A percentile compares a stretch with the other conserved stretches of the same genome.
These are phyloP conservation scores for Penicillium sp. DNA, from an alignment of 2,329 filamentous ascomycete species.

Conservation along the genomic window DNA sequence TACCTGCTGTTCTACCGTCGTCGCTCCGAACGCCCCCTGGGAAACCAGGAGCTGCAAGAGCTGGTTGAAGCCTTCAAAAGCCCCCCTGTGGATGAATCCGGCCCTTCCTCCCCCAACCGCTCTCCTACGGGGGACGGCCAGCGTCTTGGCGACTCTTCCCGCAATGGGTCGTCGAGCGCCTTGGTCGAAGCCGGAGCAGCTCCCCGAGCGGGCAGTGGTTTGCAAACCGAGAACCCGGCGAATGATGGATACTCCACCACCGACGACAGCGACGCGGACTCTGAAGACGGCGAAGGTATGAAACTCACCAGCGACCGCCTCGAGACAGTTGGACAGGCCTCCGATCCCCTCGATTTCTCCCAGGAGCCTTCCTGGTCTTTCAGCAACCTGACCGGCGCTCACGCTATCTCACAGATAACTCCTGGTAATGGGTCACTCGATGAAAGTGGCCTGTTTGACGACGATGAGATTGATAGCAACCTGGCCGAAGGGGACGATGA, in stretches of 20 bases:
- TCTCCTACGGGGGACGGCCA: slow-evolving; percentile 75
- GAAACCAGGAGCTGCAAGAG: slow-evolving; percentile 72
- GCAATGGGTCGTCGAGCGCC: slow-evolving; percentile 88
- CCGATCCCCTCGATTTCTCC: slow-evolving; percentile 28
- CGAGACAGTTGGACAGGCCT: slow-evolving; percentile 17
- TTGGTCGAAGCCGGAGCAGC: slow-evolving; percentile 75
- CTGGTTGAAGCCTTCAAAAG: slow-evolving; percentile 67
- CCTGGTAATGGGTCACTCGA: slow-evolving; percentile 26
- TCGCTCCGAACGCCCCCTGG: slow-evolving; percentile 73
- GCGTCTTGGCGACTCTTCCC: slow-evolving; percentile 86
- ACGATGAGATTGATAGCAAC: slow-evolving; percentile 38
- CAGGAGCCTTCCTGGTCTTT: slow-evolving; percentile 41
- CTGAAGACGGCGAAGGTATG: slow-evolving; percentile 32
- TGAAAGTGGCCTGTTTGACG: slow-evolving; percentile 39
- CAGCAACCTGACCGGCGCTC: slow-evolving; percentile 31
- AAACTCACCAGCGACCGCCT: slow-evolving; percentile 35
- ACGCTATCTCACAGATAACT: slow-evolving; percentile 33
- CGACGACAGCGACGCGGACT: slow-evolving; percentile 20
- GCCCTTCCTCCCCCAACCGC: slow-evolving; percentile 48
- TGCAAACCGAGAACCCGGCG: slow-evolving; percentile 44
- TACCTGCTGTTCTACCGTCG: slow-evolving; percentile 97
- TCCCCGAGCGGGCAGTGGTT: slow-evolving; percentile 67
- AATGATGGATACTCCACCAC: slow-evolving; percentile 30
- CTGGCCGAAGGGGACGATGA: slow-evolving; percentile 41
- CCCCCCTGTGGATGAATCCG: slow-evolving; percentile 48